These are phyloP conservation scores for Epichloe coenophiala DNA, from an alignment of 2,329 filamentous ascomycete genomes.

Conservation along the genomic window DNA sequence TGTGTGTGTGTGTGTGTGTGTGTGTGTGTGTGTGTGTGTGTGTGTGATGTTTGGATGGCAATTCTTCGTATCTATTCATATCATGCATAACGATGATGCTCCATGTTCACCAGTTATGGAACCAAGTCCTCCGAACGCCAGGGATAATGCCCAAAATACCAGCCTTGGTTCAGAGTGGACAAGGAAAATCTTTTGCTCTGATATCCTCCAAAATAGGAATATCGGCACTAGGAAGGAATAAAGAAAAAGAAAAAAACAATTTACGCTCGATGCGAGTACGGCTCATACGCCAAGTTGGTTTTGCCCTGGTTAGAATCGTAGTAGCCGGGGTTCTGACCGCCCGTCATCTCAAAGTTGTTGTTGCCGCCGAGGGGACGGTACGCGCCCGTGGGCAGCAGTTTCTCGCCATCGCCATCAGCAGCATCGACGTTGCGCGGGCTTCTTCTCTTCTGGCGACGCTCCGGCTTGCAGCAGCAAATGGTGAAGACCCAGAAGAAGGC, in stretches of 20 bases:
- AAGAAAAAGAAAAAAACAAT: not conserved
- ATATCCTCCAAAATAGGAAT: not conserved
- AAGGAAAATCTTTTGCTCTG: not conserved
- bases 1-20: no score
- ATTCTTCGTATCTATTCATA: not conserved
- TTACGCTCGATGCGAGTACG: slow-evolving; percentile 45
- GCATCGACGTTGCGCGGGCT: slow-evolving; percentile 16
- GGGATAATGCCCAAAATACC: not conserved
- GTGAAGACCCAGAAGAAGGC: slow-evolving; percentile 80
- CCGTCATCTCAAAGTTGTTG: slow-evolving; percentile 22
- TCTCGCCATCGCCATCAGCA: slow-evolving; percentile 37
- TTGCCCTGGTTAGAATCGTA: slow-evolving; percentile 26
- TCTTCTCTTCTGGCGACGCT: slow-evolving; percentile 20
- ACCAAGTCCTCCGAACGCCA: not conserved
- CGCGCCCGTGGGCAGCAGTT: slow-evolving; percentile 29
- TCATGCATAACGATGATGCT: slow-evolving; percentile 4
- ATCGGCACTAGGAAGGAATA: not conserved
- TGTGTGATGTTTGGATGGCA: no score
- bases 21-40: no score
- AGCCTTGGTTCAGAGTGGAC: not conserved
- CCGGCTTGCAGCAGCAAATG: slow-evolving; percentile 74
- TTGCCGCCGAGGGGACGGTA: slow-evolving; percentile 21
- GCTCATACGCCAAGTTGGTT: slow-evolving; percentile 47
- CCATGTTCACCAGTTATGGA: slow-evolving; percentile 1
- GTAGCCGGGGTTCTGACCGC: slow-evolving; percentile 13